These are phyloP conservation scores for Colletotrichum orchidophilum DNA, from an alignment of 2,329 filamentous ascomycete species.

Conservation along the genomic window DNA sequence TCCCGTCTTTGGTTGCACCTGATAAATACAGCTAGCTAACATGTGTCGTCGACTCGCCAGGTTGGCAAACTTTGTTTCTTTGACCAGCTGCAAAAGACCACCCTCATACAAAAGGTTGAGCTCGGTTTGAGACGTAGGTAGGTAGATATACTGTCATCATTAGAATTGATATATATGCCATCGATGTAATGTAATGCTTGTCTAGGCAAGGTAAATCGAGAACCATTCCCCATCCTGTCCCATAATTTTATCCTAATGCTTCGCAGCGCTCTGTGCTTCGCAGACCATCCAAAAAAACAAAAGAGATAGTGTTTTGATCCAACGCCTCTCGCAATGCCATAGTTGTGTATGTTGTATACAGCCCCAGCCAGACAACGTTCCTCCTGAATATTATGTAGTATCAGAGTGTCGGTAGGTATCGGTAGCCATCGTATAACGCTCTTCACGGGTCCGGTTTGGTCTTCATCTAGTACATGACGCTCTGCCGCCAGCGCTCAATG, in stretches of 20 bases:
- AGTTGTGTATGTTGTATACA: slow-evolving; percentile 8
- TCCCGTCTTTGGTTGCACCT: neutral
- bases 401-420: neutral
- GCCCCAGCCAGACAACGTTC: neutral
- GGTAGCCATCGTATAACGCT: neutral
- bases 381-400: neutral
- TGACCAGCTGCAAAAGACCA: no score
- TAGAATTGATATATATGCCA: neutral
- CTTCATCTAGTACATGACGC: slow-evolving; percentile 40
- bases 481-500: slow-evolving; percentile 51
- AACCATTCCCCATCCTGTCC: neutral
- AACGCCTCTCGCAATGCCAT: slow-evolving; percentile 31
- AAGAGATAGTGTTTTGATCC: slow-evolving; percentile 21
- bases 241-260: neutral
- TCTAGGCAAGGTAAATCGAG: neutral
- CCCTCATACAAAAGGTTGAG: no score
- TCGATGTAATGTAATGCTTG: neutral
- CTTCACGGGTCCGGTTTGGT: neutral
- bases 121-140: no score
- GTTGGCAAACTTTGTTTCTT: no score
- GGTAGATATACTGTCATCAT: neutral
- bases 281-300: neutral
- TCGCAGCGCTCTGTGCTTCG: neutral
- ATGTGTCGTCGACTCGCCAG: no score
- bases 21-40: neutral